These are phyloP conservation scores for Neonectria neomacrospora DNA, from an alignment of 2,329 filamentous ascomycete genomes.

Conservation along the genomic window DNA sequence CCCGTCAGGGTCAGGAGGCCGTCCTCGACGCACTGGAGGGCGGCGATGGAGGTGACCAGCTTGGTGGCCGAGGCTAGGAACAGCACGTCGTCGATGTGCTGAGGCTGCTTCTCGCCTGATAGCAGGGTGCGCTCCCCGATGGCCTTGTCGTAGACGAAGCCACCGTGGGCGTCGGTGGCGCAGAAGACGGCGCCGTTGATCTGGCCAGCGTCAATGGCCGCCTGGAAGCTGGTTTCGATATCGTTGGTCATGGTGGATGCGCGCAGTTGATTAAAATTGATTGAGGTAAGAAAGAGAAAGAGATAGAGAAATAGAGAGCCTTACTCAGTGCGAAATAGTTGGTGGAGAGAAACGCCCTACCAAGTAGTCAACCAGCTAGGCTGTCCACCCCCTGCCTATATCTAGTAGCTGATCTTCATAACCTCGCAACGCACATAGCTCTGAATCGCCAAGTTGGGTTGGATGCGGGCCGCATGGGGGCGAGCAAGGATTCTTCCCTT, in stretches of 20 bases:
- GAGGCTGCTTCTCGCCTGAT: slow-evolving; percentile 52
- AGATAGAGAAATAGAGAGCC: no score
- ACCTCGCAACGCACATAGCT: no score
- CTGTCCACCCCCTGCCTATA: no score
- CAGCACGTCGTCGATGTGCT: slow-evolving; percentile 51
- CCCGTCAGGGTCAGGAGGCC: slow-evolving; percentile 59
- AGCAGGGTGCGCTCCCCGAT: slow-evolving; percentile 55
- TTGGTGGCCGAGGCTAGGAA: slow-evolving; percentile 54
- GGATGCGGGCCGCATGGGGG: no score
- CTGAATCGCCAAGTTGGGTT: no score
- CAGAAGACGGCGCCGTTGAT: slow-evolving; percentile 57
- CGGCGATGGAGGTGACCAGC: slow-evolving; percentile 62
- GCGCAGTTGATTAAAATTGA: background rate
- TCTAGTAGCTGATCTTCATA: no score
- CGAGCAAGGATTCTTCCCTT: no score
- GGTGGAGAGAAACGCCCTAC: no score
- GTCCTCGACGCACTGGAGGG: slow-evolving; percentile 65
- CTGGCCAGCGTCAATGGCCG: slow-evolving; percentile 55
- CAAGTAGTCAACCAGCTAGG: no score
- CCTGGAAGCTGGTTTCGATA: slow-evolving; percentile 53
- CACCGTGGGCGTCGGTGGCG: slow-evolving; percentile 51
- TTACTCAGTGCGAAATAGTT: no score
- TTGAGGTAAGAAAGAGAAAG: background rate
- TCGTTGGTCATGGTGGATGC: slow-evolving; percentile 17
- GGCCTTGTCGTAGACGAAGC: slow-evolving; percentile 54